phyloP scores from a whole-genome alignment of 148 eudicot genomes.

The Rhododendron molle region DNA sequence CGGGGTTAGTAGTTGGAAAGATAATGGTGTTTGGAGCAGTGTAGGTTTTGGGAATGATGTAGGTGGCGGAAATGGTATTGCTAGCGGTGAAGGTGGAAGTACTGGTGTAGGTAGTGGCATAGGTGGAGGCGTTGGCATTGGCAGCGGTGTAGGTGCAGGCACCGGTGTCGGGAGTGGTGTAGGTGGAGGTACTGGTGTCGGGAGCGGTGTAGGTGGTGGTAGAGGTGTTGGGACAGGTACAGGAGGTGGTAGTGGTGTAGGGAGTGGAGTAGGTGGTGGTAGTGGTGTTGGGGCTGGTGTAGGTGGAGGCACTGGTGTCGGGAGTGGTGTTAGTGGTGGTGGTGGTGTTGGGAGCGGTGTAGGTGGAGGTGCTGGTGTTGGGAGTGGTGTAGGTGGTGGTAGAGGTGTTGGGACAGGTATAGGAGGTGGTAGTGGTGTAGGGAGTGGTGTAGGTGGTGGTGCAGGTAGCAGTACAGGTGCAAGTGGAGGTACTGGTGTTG shows the following conservation, averaged over 20 bases:
- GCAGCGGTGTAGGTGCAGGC: conserved; percentile 1
- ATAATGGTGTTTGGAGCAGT: conserved; percentile 6
- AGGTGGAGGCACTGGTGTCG: conserved; percentile 6
- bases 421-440: conserved; percentile 5
- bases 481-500: not conserved
- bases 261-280: not conserved
- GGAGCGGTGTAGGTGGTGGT: conserved; percentile 5
- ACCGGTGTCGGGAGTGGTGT: not conserved
- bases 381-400: conserved; percentile 6
- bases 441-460: conserved; percentile 10
- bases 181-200: not conserved
- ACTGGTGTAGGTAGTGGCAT: not conserved
- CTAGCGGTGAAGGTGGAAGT: not conserved
- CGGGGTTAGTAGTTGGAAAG: conserved; percentile 12
- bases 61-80: not conserved
- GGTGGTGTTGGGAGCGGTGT: not conserved
- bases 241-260: not conserved
- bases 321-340: not conserved
- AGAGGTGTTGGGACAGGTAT: conserved; percentile 2
- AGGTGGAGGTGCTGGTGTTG: not conserved
- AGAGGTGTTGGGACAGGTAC: conserved; percentile 2
- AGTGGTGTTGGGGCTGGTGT: not conserved
- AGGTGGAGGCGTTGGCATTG: conserved; percentile 4
- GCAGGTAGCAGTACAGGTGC: conserved; percentile 9
- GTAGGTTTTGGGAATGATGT: not conserved